These are phyloP conservation scores for Colletotrichum endophyticum DNA, from an alignment of 2,329 filamentous ascomycete genomes.

Conservation along the genomic window DNA sequence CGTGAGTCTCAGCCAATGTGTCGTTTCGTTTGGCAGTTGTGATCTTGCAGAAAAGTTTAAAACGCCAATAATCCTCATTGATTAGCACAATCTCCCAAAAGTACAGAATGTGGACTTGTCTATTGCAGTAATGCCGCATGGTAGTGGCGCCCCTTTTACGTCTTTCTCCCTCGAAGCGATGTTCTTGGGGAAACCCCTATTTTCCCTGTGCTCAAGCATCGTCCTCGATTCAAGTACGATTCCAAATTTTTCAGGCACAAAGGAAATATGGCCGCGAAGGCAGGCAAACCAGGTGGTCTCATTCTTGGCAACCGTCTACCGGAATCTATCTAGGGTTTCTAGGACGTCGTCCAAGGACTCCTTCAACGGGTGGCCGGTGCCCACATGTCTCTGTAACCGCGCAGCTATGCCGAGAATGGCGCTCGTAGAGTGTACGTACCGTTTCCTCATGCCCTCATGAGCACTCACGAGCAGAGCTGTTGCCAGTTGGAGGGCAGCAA, in stretches of 20 bases:
- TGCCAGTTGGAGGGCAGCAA: conserved; percentile 61
- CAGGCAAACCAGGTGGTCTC: background rate
- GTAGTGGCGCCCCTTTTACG: background rate
- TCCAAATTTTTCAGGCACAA: background rate
- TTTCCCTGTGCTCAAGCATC: background rate
- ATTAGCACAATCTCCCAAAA: background rate
- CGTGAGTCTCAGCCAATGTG: background rate
- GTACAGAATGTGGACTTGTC: background rate
- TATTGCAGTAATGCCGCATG: background rate
- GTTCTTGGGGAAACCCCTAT: background rate
- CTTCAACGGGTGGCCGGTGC: conserved; percentile 34
- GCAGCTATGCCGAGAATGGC: conserved; percentile 54
- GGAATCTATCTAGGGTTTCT: conserved; percentile 30
- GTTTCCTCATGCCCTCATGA: conserved; percentile 48
- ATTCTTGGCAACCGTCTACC: background rate
- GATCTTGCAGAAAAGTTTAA: background rate
- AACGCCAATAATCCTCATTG: background rate
- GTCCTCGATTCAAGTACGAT: background rate
- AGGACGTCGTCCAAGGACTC: conserved; percentile 53
- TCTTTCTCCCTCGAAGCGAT: background rate
- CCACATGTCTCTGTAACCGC: conserved; percentile 41
- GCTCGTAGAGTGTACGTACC: conserved; percentile 56
- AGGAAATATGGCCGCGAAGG: background rate
- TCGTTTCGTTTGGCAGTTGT: background rate
- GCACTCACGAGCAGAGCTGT: conserved; percentile 55